Percentiles rank a stretch among this genome's conserved stretches.
Conservation (phyloP, 1,284 basidiomycete species). For the Fomitopsis palustris region DNA sequence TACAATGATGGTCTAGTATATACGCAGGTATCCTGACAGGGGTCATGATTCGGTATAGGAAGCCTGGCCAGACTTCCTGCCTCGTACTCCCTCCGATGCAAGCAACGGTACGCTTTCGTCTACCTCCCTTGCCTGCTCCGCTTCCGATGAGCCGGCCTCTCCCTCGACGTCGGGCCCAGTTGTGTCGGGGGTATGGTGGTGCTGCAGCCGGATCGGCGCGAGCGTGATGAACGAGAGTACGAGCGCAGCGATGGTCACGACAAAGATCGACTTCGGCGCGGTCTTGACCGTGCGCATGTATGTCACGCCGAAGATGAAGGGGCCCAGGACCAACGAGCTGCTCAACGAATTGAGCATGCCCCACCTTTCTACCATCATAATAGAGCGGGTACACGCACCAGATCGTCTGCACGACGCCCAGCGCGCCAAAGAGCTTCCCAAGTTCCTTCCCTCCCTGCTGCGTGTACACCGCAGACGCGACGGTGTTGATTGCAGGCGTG, state of each 20-base stretch:
- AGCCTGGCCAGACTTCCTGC: not conserved
- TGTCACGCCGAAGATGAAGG: conserved; percentile 55
- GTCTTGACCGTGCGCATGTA: conserved; percentile 58
- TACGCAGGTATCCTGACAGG: not conserved
- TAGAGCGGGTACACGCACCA: conserved; percentile 40
- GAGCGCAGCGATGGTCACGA: conserved; percentile 37
- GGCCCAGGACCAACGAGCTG: conserved; percentile 54
- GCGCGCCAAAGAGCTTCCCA: conserved; percentile 67
- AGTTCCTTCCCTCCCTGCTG: conserved; percentile 47
- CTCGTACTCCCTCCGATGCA: not conserved
- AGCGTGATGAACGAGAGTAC: conserved; percentile 40
- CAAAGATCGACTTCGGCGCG: conserved; percentile 56
- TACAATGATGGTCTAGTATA: not conserved
- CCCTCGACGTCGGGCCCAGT: conserved; percentile 11
- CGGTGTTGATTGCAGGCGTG: conserved; percentile 60
- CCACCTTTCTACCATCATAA: not conserved
- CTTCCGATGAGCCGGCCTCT: not conserved
- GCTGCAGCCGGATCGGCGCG: conserved; percentile 44
- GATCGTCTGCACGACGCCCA: conserved; percentile 67
- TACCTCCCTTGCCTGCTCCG: not conserved
- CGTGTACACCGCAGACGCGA: conserved; percentile 61
- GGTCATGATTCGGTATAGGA: not conserved
- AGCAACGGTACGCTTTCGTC: not conserved
- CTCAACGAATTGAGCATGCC: not conserved
- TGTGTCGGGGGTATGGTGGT: conserved; percentile 7